These are phyloP conservation scores for Mimosa bimucronata DNA, from an alignment of 306 rosid genomes.

Conservation along the genomic window DNA sequence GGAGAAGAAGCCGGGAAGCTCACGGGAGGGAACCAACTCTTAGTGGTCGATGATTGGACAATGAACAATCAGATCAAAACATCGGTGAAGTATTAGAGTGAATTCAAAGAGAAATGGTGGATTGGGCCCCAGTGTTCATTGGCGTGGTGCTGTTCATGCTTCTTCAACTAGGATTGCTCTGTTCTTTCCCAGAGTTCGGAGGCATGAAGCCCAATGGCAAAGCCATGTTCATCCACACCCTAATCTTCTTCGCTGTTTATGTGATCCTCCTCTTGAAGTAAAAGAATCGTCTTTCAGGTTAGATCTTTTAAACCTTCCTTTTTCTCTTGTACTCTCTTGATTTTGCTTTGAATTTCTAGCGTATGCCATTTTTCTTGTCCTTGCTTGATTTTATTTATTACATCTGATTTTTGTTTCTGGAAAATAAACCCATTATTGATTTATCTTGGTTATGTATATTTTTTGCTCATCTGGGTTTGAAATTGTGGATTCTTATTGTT, in stretches of 20 bases:
- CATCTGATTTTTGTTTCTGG: constrained; percentile 7
- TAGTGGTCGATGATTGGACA: too few relatives aligned
- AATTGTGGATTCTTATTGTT: constrained; percentile 12
- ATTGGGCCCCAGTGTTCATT: constrained; percentile 93
- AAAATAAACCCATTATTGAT: not conserved
- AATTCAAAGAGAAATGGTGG: constrained; percentile 71
- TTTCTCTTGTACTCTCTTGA: not conserved
- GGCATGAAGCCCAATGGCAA: constrained; percentile 92
- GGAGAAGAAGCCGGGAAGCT: too few relatives aligned
- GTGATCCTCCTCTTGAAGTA: constrained; percentile 54
- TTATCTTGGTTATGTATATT: constrained; percentile 17
- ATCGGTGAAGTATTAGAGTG: too few relatives aligned
- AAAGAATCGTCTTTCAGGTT: constrained; percentile 50
- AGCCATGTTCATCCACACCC: constrained; percentile 83
- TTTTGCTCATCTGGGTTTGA: constrained; percentile 21
- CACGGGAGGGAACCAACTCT: too few relatives aligned
- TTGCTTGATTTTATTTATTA: constrained; percentile 16
- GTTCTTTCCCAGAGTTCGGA: constrained; percentile 84
- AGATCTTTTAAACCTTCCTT: constrained; percentile 8
- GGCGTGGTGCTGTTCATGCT: constrained; percentile 89
- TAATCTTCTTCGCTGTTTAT: constrained; percentile 78
- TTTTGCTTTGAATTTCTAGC: constrained; percentile 1
- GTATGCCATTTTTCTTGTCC: not conserved
- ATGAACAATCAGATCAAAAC: too few relatives aligned
- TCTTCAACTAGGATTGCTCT: constrained; percentile 85